A percentile compares a stretch with the other conserved stretches of the same genome.
These are phyloP conservation scores for Debaryomycetaceae sp. DNA, from an alignment of 1,139 yeast genomes.

Conservation along the genomic window DNA sequence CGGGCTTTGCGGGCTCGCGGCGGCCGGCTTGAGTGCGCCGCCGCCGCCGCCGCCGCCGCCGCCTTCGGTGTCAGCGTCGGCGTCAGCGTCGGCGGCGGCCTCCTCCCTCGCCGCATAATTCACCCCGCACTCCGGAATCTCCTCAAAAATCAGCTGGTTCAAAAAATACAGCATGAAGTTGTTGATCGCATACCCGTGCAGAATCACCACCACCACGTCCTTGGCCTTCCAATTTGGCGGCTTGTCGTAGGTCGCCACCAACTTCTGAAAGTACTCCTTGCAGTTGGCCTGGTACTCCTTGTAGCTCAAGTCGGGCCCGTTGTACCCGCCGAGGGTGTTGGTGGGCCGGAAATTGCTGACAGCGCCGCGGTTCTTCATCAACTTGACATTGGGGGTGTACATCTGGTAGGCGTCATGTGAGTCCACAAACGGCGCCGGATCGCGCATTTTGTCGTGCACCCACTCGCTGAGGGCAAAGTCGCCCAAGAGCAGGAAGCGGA, in stretches of 20 bases:
- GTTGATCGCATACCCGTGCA: slow-evolving; percentile 43
- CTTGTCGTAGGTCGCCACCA: slow-evolving; percentile 43
- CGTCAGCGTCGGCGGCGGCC: slow-evolving; percentile 8
- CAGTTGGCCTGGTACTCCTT: slow-evolving; percentile 40
- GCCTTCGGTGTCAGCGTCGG: slow-evolving; percentile 3
- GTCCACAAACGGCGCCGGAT: slow-evolving; percentile 42
- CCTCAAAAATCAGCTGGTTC: slow-evolving; percentile 45
- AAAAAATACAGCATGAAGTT: slow-evolving; percentile 39
- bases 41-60: slow-evolving; percentile 15
- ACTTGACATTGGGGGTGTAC: slow-evolving; percentile 44
- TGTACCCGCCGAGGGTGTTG: slow-evolving; percentile 43
- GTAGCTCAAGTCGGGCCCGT: slow-evolving; percentile 40
- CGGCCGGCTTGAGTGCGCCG: too few relatives aligned
- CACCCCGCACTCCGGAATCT: slow-evolving; percentile 39
- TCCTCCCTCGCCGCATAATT: slow-evolving; percentile 27
- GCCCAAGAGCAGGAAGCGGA: slow-evolving; percentile 38
- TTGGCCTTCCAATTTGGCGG: slow-evolving; percentile 29
- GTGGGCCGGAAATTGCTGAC: slow-evolving; percentile 45
- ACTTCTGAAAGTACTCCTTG: slow-evolving; percentile 38
- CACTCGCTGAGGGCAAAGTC: slow-evolving; percentile 48
- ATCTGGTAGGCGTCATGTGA: slow-evolving; percentile 46
- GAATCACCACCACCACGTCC: slow-evolving; percentile 37
- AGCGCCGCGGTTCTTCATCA: slow-evolving; percentile 29
- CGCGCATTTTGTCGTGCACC: slow-evolving; percentile 44
- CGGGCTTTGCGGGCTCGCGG: too few relatives aligned